Base-by-base conservation (phyloP, 1,139 yeast genomes). In the Pichia sp. region DNA sequence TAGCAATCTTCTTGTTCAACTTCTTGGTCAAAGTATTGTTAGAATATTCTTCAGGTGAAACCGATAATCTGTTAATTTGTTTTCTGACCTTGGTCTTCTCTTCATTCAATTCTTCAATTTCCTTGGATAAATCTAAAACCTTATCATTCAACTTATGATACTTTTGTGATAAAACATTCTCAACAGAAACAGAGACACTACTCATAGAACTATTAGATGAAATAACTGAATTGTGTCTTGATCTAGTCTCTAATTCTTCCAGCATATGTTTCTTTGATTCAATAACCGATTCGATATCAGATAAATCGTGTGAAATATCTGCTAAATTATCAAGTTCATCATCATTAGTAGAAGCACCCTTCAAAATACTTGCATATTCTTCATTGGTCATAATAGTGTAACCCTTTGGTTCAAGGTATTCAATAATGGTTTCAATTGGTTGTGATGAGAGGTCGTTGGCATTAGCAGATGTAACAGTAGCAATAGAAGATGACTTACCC, bases 311-410 rank as follows among this genome's bases (percentile, higher is more conserved):
- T 2, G 55, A 34, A 24, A 43, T 38, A 47, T 51, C 41, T 6
- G 48, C 44, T 9, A 50, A 15, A 27, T 47, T 40, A 19, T 35
- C 44, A 11, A 45, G 55, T 15, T 50, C 57, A 10, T 37, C 45
- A 11, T 47, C 40, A 3, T 46, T 24, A 4, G 27, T 27, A 3
- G 46, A 15, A 6, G 12, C 12, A 9, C 9, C 10, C 10, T 22
- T 38, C 28, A 50, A 34, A 11, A 60, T 35, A 5, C 44, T 18
- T 19, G 57, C 56, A 44, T 54, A 59, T 34, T 61, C 63, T 8
- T 46, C 40, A 15, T 35, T 35, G 3, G 59, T 52, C 14, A 62
- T n/a, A 28, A 59, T 51, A n/a, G 48, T 52, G 35, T 57, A 58
- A 5, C 65, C 65, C 19, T 42, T 44, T 11, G 43, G 44, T 15